Conservation (phyloP, 805 yeast genomes). For the Starmerella roubikii region DNA sequence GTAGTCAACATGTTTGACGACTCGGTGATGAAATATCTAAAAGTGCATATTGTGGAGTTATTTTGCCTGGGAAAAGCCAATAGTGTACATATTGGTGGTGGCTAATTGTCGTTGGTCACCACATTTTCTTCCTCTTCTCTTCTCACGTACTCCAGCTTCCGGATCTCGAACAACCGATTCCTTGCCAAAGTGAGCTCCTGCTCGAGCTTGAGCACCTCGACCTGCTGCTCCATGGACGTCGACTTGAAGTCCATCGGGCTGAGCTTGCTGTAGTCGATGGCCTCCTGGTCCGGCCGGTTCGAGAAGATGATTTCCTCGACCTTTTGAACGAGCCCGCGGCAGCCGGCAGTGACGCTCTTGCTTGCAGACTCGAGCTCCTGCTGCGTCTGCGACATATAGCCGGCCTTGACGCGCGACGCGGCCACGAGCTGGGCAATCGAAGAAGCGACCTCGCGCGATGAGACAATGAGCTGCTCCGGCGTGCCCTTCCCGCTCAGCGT, state of each 20-base stretch:
- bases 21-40: no score
- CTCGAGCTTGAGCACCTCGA: slow-evolving; percentile 71
- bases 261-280: slow-evolving; percentile 52
- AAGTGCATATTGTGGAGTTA: no score
- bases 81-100: no score
- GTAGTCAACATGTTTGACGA: background rate
- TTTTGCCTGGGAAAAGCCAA: no score
- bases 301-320: slow-evolving; percentile 47
- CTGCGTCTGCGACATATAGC: slow-evolving; percentile 62
- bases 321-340: slow-evolving; percentile 54
- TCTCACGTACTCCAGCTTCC: slow-evolving; percentile 62
- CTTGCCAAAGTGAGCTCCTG: slow-evolving; percentile 58
- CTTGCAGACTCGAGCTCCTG: slow-evolving; percentile 58
- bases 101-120: no score
- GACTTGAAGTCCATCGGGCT: slow-evolving; percentile 73
- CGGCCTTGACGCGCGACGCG: slow-evolving; percentile 76
- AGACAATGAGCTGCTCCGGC: slow-evolving; percentile 75
- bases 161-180: slow-evolving; percentile 69
- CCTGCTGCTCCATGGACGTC: slow-evolving; percentile 85
- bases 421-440: slow-evolving; percentile 88
- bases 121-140: slow-evolving; percentile 44
- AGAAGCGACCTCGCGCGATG: slow-evolving; percentile 83
- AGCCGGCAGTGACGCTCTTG: slow-evolving; percentile 57
- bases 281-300: slow-evolving; percentile 27
- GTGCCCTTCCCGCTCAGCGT: slow-evolving; percentile 49